A percentile compares a stretch with the other conserved stretches of the same genome.
phyloP scores from a whole-genome alignment of 1,139 yeast genomes.

The Scheffersomyces titani region DNA sequence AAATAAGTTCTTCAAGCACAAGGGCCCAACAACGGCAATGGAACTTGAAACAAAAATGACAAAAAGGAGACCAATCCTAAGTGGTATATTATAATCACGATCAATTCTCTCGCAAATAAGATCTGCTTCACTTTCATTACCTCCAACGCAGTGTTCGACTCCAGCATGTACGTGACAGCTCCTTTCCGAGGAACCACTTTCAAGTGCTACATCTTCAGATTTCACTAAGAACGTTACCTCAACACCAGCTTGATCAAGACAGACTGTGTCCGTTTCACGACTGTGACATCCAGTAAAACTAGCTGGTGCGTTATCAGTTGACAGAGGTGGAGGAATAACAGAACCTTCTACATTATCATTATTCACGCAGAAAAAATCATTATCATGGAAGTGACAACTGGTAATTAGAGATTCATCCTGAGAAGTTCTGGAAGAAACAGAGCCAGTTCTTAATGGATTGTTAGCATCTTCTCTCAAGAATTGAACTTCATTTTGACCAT shows the following conservation, averaged over 20 bases:
- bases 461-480: slow-evolving; percentile 9
- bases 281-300: slow-evolving; percentile 9
- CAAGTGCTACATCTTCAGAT: not conserved
- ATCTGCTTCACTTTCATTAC: slow-evolving; percentile 5
- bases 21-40: slow-evolving; percentile 29
- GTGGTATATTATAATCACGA: slow-evolving; percentile 27
- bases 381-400: slow-evolving; percentile 31
- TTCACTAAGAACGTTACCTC: slow-evolving; percentile 7
- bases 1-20: slow-evolving; percentile 17
- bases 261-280: slow-evolving; percentile 3
- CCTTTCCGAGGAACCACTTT: slow-evolving; percentile 8
- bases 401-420: slow-evolving; percentile 10
- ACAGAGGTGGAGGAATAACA: slow-evolving; percentile 26
- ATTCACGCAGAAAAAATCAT: slow-evolving; percentile 23
- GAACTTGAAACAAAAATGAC: slow-evolving; percentile 31
- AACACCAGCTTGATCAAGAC: slow-evolving; percentile 1
- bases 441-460: not conserved
- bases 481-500: slow-evolving; percentile 20
- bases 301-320: slow-evolving; percentile 17
- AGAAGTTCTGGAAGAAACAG: not conserved
- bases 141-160: slow-evolving; percentile 36
- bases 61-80: slow-evolving; percentile 31
- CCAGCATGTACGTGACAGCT: slow-evolving; percentile 43
- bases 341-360: slow-evolving; percentile 28
- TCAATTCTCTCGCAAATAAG: slow-evolving; percentile 19